Percentiles rank a stretch among this genome's conserved stretches.
phyloP scores from a whole-genome alignment of 1,284 basidiomycete genomes.

The Fistulinella cinereoalba region DNA sequence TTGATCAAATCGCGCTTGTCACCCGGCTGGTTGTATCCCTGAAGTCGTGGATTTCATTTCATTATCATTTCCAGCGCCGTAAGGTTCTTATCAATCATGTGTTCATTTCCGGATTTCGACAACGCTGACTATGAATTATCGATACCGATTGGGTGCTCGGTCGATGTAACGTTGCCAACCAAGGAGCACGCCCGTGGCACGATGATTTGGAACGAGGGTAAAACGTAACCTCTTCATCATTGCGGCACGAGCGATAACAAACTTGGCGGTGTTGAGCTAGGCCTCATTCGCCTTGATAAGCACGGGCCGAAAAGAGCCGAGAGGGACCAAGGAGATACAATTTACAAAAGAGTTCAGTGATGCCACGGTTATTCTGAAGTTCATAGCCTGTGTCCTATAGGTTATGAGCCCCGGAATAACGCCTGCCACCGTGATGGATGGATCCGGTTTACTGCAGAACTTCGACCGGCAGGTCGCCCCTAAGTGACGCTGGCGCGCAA shows the following conservation, averaged over 20 bases:
- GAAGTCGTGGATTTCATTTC: constrained; percentile 3
- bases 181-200: background rate
- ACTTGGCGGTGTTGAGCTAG: background rate
- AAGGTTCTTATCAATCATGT: constrained; percentile 7
- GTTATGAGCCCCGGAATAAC: constrained; percentile 31
- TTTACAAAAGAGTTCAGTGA: constrained; percentile 3
- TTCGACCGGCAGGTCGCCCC: background rate
- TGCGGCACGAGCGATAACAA: background rate
- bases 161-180: constrained; percentile 13
- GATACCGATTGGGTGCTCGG: constrained; percentile 1
- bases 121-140: constrained; percentile 7
- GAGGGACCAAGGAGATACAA: background rate
- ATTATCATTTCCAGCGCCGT: constrained; percentile 8
- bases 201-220: background rate
- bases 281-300: background rate
- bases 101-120: constrained; percentile 28
- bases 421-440: constrained; percentile 12
- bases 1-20: constrained; percentile 13
- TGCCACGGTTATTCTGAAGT: constrained; percentile 16
- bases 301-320: background rate
- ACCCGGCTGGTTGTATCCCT: constrained; percentile 9
- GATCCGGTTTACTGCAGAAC: constrained; percentile 5
- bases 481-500: background rate
- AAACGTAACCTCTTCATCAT: background rate
- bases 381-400: constrained; percentile 16